phyloP scores from a whole-genome alignment of 83 land plant genomes.

The Picea mariana region DNA sequence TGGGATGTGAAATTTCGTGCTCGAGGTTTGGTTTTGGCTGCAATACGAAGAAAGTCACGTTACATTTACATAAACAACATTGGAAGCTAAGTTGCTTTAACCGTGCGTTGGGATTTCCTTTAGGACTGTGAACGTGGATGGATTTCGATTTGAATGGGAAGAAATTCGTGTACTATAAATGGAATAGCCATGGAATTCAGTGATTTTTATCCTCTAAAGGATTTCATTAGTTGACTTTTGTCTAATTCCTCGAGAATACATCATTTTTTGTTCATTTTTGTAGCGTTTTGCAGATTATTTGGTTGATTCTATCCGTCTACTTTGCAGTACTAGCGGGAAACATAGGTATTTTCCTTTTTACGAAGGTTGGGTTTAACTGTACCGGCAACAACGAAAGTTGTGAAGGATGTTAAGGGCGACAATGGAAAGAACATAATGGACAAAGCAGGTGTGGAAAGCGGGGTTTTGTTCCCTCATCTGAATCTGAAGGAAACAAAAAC shows the following conservation, averaged over 20 bases:
- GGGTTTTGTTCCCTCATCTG: slow-evolving; percentile 71
- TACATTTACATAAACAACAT: too few species aligned
- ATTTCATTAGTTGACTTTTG: not conserved
- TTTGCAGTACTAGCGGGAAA: too few species aligned
- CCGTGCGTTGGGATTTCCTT: too few species aligned
- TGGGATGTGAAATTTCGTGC: not conserved
- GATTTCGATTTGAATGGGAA: not conserved
- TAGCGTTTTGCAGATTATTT: not conserved
- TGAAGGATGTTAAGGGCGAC: not conserved
- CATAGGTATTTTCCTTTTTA: not conserved
- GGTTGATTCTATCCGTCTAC: not conserved
- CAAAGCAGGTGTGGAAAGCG: not conserved
- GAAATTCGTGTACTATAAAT: too few species aligned
- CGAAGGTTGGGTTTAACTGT: not conserved
- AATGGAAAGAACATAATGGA: not conserved
- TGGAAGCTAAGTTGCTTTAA: too few species aligned
- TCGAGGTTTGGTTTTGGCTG: not conserved
- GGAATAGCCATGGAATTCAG: not conserved
- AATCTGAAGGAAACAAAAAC: slow-evolving; percentile 61
- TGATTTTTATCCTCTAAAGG: not conserved
- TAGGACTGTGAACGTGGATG: not conserved
- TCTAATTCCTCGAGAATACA: too few species aligned
- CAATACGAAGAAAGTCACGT: not conserved
- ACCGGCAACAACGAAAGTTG: slow-evolving; percentile 8
- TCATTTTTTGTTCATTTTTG: not conserved